Evolutionary conservation across 2,329 filamentous ascomycete genomes (phyloP), one percentile per base, ranked within the genome.

Genomic region (Aspergillus pseudoterreus): DNA sequence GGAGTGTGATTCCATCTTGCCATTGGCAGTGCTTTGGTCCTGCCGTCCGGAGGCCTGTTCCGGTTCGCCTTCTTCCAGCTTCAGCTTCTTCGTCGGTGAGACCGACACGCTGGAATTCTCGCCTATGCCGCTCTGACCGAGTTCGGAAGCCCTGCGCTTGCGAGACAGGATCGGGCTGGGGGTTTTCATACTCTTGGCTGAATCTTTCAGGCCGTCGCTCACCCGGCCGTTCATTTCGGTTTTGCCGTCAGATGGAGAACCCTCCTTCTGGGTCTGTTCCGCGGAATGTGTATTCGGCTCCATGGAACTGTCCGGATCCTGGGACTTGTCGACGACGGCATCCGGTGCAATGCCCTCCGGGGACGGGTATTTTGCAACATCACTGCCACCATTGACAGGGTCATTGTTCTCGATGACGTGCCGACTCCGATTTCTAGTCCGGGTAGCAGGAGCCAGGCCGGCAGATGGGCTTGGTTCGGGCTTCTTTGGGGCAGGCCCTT

Each of bases 11-110:
- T 55, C 56, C 44, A 53, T 51, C 36, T 58, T 59, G 21, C 53
- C 54, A 17, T 55, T 55, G 15, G 53, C 53, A 32, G 60, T 60
- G 51, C 63, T 60, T 30, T 62, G 63, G 24, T 61, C n/a, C 15
- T 55, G 53, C 36, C 55, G 59, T 12, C 60, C 55, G 33, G 57
- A 50, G n/a, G 52, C 58, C n/a, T 49, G 53, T 41, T 59, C 60
- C n/a, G 52, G 41, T 39, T 63, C 62, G 15, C 57, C 57, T 6
- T 66, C 61, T 53, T 70, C 69, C 38, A 65, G 17, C 46, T 70
- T 71, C 6, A 56, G 52, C 43, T 65, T 71, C 52, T 70, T 70
- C 45, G 50, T 56, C 6, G 57, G 52, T 12, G 58, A 56, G 22
- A 49, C 53, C n/a, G 54, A 41, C 5, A 33, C n/a, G n/a, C 52